Percentiles rank a stretch among this genome's conserved stretches.
Evolutionary conservation across 208 protist species (phyloP).

Genomic region (Trypanosoma cruzi): DNA sequence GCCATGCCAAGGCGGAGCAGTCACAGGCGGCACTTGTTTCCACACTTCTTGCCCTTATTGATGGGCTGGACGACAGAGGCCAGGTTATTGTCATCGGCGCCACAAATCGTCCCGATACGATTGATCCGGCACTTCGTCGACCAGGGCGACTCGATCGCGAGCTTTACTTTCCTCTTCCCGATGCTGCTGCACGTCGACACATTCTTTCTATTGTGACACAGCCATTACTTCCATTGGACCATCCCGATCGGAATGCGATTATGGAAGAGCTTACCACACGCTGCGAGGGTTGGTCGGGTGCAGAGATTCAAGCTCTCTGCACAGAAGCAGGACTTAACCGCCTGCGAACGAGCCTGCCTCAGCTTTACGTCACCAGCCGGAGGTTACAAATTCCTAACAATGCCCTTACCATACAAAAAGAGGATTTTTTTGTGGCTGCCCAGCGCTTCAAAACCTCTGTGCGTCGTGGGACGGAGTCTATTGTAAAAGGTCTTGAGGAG

Average conservation of each 20-base stretch:
- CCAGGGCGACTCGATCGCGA: conserved; percentile 98
- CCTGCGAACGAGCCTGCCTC: conserved; percentile 69
- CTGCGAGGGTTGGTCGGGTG: conserved; percentile 99
- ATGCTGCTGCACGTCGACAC: conserved; percentile 77
- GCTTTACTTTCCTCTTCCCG: conserved; percentile 87
- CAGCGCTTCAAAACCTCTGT: conserved; percentile 70
- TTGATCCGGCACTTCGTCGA: conserved; percentile 96
- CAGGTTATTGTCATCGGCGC: conserved; percentile 96
- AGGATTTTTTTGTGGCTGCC: conserved; percentile 76
- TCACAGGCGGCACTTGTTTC: conserved; percentile 85
- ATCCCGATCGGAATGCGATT: conserved; percentile 66
- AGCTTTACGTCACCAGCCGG: conserved; percentile 73
- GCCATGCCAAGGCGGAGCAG: conserved; percentile 82
- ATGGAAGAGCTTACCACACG: conserved; percentile 71
- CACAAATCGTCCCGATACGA: conserved; percentile 95
- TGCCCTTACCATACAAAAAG: conserved; percentile 36
- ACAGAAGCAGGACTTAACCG: conserved; percentile 96
- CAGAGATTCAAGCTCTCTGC: conserved; percentile 98
- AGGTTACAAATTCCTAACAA: conserved; percentile 44
- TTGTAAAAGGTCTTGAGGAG: conserved; percentile 31
- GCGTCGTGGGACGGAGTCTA: conserved; percentile 34
- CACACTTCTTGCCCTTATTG: conserved; percentile 95
- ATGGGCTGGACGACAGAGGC: conserved; percentile 93
- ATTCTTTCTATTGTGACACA: conserved; percentile 96
- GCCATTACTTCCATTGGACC: conserved; percentile 95